Evolutionary conservation across 1,284 basidiomycete species (phyloP), one percentile per base, ranked within the genome.

Genomic region (Anthracocystis setariae): DNA sequence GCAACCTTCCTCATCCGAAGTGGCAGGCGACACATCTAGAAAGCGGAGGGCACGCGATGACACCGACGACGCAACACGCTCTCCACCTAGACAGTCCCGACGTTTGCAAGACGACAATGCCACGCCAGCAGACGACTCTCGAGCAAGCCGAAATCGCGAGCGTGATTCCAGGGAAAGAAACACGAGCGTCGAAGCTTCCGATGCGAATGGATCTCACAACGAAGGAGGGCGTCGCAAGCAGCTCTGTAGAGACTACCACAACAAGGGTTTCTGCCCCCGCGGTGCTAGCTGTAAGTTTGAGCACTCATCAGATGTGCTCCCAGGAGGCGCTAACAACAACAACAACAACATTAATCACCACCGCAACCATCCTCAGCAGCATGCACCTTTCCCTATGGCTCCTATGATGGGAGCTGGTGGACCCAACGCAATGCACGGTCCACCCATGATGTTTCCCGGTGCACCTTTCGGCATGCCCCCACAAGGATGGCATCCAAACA

Each of bases 261-360:
- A 70, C 43, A 69, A 71, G 32, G 80, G 94, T 2, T 96, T 90
- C 83, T 98, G 94, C 79, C 88, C 92, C 49, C 89, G 94, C 25
- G 94, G 94, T 37, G 89, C 88, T n/a, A 87, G 87, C 64, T 98
- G 94, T 87, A 93, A 92, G 81, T 97, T 89, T 82, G 92, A 92
- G 73, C 94, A 98, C 78, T 79, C 77, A 25, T 46, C 63, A 21
- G 73, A 75, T 51, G 46, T 46, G 32, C 73, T 72, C 20, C 55
- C 62, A 2, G 66, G 51, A 29, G 29, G 29, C 7, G 29, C 29
- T 29, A 29, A 29, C 29, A 29, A 12, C 29, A 29, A 29, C n/a
- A n/a, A n/a, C 27, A 61, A 48, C 27, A 23, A 59, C 37, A 60
- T 48, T 8, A 47, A 53, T 9, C 44, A 53, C 8, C 44, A 53